These are phyloP conservation scores for Clarkia xantiana DNA, from an alignment of 345 rosid species.

Conservation along the genomic window DNA sequence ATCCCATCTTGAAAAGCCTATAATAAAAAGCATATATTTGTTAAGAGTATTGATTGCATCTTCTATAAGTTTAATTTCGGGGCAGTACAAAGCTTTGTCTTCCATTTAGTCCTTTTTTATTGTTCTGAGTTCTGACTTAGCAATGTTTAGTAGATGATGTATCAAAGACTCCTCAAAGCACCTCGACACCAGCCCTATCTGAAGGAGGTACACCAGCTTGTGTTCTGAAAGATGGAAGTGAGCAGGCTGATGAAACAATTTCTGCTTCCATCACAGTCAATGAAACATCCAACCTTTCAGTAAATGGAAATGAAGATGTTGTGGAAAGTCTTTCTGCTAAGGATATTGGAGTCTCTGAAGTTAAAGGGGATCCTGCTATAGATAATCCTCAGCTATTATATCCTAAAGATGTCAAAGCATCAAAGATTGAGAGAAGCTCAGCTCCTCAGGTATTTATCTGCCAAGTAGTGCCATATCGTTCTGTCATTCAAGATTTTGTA, in stretches of 20 bases:
- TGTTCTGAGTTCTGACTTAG: not conserved
- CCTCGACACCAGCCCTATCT: not conserved
- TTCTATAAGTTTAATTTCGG: too few relatives aligned
- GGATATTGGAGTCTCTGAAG: not conserved
- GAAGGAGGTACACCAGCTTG: not conserved
- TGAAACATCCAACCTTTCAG: not conserved
- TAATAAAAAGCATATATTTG: too few relatives aligned
- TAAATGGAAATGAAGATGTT: not conserved
- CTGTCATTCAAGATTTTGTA: slow-evolving; percentile 17
- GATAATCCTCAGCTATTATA: slow-evolving; percentile 12
- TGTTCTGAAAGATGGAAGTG: not conserved
- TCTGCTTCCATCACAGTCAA: not conserved
- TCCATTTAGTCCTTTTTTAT: not conserved
- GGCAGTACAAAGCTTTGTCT: too few relatives aligned
- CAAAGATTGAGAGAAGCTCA: slow-evolving; percentile 36
- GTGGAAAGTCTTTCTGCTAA: not conserved
- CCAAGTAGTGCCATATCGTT: slow-evolving; percentile 25
- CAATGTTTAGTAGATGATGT: slow-evolving; percentile 1
- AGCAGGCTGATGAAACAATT: not conserved
- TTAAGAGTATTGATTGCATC: too few relatives aligned
- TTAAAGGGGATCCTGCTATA: not conserved
- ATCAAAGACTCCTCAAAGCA: slow-evolving; percentile 1
- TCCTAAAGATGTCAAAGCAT: slow-evolving; percentile 20
- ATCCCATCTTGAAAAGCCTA: too few relatives aligned
- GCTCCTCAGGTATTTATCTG: slow-evolving; percentile 27